Evolutionary conservation across 176 grass and related monocot genomes (phyloP), one percentile per base, ranked within the genome.

Genomic region (Zoysia pacifica): DNA sequence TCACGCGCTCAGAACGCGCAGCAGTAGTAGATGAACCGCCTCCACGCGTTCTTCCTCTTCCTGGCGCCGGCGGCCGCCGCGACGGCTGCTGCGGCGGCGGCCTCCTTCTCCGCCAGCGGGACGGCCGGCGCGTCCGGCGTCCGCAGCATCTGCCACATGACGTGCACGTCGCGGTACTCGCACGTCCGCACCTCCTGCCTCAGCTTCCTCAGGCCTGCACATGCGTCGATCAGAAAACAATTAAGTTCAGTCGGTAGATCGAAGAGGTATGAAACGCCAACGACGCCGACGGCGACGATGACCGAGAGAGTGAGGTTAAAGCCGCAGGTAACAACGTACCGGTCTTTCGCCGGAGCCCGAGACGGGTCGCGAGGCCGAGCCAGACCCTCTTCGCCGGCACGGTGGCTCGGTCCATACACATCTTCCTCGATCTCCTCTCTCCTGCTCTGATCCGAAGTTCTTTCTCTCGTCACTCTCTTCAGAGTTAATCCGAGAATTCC

Each of bases 101-200:
- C 78, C 72, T 89, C 66, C 36, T 89, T 89, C 78, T 77, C 82
- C 51, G 72, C 81, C 44, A 83, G 49, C 12, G 85, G 74, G 45
- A 87, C 28, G 28, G 28, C 63, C 39, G 83, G 80, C 48, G 47
- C 75, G 19, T 88, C 93, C 43, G 77, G 76, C 52, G 89, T 67
- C 63, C 84, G 67, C 41, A 97, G 89, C 91, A 94, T 97, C 87
- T 88, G 85, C 91, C 94, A 94, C 89, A 94, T 94, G 82, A 97
- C 56, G 48, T 90, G 91, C 74, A 97, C 89, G 80, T 97, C 94
- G 48, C 37, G 84, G 87, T 97, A 94, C 84, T 92, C 94, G 69
- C 94, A 94, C 48, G 94, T 94, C 77, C 85, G 86, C 80, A 97
- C 94, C 85, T 94, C 94, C 85, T 94, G 89, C 87, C 61, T 84